Conservation (phyloP, 192 early-diverging fungal species). For the Coemansia erecta region DNA sequence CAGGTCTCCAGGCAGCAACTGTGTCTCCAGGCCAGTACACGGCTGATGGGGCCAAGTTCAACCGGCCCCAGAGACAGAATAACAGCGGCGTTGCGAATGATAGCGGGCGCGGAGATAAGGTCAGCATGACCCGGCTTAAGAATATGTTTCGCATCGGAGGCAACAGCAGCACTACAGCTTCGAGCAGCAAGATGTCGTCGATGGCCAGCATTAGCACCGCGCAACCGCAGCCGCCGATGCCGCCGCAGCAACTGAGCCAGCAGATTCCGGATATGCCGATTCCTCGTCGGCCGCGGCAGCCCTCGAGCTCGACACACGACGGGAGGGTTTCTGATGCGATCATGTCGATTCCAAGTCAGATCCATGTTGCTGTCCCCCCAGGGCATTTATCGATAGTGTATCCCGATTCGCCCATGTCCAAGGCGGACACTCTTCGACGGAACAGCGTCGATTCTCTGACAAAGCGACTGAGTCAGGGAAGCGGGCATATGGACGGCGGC, state of each 20-base stretch:
- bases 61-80: constrained; percentile 9
- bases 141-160: constrained; percentile 45
- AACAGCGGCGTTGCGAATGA: background rate
- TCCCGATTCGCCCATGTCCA: constrained; percentile 54
- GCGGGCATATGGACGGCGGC: constrained; percentile 2
- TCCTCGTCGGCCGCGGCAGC: constrained; percentile 6
- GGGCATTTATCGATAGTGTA: constrained; percentile 51
- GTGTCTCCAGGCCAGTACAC: constrained; percentile 5
- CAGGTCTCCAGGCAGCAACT: background rate
- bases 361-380: constrained; percentile 46
- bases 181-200: constrained; percentile 9
- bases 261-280: background rate
- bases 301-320: background rate
- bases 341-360: constrained; percentile 6
- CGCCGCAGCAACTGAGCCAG: background rate
- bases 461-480: constrained; percentile 19
- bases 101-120: constrained; percentile 24
- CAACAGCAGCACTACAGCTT: constrained; percentile 1
- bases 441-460: constrained; percentile 34
- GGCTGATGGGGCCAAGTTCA: constrained; percentile 7
- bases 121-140: constrained; percentile 45
- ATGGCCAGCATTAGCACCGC: background rate
- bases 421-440: constrained; percentile 39
- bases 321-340: background rate
- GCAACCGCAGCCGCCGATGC: constrained; percentile 7